These are phyloP conservation scores for Didymella arachidicola DNA, from an alignment of 2,329 filamentous ascomycete species.

Conservation along the genomic window DNA sequence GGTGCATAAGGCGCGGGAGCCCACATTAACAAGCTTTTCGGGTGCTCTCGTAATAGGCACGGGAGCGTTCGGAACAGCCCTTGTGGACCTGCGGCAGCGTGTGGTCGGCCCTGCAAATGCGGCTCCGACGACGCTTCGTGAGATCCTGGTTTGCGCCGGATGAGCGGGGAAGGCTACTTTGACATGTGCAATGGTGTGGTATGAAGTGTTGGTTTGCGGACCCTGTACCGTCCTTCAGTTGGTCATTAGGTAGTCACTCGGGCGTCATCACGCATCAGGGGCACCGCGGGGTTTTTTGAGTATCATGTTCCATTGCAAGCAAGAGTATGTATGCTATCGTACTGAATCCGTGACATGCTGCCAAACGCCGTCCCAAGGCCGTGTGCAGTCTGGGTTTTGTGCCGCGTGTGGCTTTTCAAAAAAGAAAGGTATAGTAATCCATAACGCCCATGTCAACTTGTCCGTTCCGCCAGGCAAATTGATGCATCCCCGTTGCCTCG, in stretches of 20 bases:
- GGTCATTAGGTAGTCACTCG: no score
- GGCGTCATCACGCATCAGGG: background rate
- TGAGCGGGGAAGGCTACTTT: background rate
- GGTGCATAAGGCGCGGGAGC: conserved; percentile 1
- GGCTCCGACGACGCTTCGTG: conserved; percentile 6
- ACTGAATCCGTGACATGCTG: background rate
- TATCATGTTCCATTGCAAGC: conserved; percentile 11
- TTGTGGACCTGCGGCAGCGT: background rate
- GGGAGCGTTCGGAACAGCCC: conserved; percentile 6
- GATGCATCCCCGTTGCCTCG: conserved; percentile 8
- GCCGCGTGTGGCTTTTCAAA: conserved; percentile 24
- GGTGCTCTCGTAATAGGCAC: conserved; percentile 8
- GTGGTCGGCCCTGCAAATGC: background rate
- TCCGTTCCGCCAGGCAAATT: conserved; percentile 20
- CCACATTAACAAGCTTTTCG: conserved; percentile 13
- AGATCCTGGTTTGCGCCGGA: conserved; percentile 1
- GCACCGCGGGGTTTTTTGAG: background rate
- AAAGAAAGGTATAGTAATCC: conserved; percentile 33
- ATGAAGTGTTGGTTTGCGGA: no score
- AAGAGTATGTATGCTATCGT: background rate
- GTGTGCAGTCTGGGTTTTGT: conserved; percentile 18
- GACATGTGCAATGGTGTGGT: no score
- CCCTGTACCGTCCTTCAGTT: no score
- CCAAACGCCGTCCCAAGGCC: conserved; percentile 18
- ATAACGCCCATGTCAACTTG: conserved; percentile 22